phyloP scores from a whole-genome alignment of 345 rosid genomes.

The Ricinus communis region DNA sequence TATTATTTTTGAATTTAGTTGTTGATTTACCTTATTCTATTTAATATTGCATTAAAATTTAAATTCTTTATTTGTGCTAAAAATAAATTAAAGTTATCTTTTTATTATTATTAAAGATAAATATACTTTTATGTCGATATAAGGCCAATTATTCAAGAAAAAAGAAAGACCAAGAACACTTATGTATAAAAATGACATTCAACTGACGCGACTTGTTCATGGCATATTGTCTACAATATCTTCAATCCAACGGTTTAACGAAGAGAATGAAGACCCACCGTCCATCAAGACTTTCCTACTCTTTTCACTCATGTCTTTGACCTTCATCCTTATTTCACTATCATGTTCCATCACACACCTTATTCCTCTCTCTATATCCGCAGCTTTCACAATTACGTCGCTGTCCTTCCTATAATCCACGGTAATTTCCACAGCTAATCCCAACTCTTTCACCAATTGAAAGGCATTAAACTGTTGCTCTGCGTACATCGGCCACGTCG shows the following conservation, averaged over 20 bases:
- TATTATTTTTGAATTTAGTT: no score
- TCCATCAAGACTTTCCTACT: slow-evolving; percentile 9
- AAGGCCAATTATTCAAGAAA: no score
- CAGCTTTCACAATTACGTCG: neutral
- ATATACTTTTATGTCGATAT: no score
- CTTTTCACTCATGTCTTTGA: slow-evolving; percentile 3
- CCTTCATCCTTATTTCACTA: neutral
- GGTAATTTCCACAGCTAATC: slow-evolving; percentile 17
- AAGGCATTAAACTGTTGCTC: slow-evolving; percentile 18
- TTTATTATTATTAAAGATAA: no score
- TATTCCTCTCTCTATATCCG: slow-evolving; percentile 20
- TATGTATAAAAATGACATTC: no score
- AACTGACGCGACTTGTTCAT: neutral
- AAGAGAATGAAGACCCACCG: slow-evolving; percentile 11
- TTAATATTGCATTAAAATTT: no score
- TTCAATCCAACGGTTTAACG: slow-evolving; percentile 6
- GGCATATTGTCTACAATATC: neutral
- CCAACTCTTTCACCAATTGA: slow-evolving; percentile 14
- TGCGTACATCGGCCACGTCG: slow-evolving; percentile 23
- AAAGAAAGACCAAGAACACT: no score
- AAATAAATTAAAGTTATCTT: no score
- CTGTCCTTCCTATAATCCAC: slow-evolving; percentile 13
- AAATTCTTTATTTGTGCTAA: no score
- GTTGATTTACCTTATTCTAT: no score
- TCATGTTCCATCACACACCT: slow-evolving; percentile 12